phyloP scores from a whole-genome alignment of 495 filamentous ascomycete species.

The Podospora bellae-mahoneyi region DNA sequence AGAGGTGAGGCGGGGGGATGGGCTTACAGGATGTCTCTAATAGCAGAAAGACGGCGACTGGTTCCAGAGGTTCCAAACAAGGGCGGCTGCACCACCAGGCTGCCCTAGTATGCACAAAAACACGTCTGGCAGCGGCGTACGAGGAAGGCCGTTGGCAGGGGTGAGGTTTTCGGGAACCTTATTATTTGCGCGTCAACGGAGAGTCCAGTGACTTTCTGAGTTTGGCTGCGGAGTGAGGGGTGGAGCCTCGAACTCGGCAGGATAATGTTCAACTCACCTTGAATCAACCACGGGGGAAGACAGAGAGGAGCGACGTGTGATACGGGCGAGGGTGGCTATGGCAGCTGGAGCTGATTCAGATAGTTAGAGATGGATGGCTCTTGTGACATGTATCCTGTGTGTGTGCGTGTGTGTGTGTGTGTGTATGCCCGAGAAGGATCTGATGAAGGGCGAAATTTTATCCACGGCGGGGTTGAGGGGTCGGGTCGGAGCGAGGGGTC shows the following conservation, averaged over 20 bases:
- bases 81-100: slow-evolving; percentile 5
- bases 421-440: neutral
- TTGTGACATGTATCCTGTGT: neutral
- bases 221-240: slow-evolving; percentile 16
- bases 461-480: slow-evolving; percentile 8
- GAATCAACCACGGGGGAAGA: slow-evolving; percentile 4
- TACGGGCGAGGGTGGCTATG: neutral
- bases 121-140: slow-evolving; percentile 14
- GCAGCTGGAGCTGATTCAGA: neutral
- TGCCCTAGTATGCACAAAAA: slow-evolving; percentile 5
- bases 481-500: neutral
- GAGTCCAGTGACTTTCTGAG: neutral
- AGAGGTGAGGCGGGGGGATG: neutral
- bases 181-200: slow-evolving; percentile 30
- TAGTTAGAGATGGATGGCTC: neutral
- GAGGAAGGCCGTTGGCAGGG: slow-evolving; percentile 18
- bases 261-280: neutral
- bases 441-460: slow-evolving; percentile 6
- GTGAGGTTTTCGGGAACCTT: slow-evolving; percentile 20
- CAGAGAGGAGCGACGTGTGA: neutral
- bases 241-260: slow-evolving; percentile 13
- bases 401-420: neutral
- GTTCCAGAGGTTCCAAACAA: neutral
- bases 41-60: neutral
- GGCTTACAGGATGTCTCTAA: neutral